These are phyloP conservation scores for maize (Zea mays) DNA, from an alignment of 176 grass and related monocot genomes.

Conservation along the genomic window Zm-B73-REFERENCE-NAM-5.0 NC_050102.1:74463501-74464000, in stretches of 20 bases:
- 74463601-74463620: slow-evolving; percentile 88
- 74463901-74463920: slow-evolving; percentile 98
- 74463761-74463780: slow-evolving; percentile 84
- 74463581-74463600: slow-evolving; percentile 94
- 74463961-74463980: slow-evolving; percentile 90
- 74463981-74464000: slow-evolving; percentile 89
- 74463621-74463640: slow-evolving; percentile 91
- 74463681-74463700: slow-evolving; percentile 82
- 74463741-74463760: slow-evolving; percentile 63
- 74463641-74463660: slow-evolving; percentile 86
- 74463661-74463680: slow-evolving; percentile 99
- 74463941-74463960: slow-evolving; percentile 80
- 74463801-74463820: slow-evolving; percentile 97
- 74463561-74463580: slow-evolving; percentile 77
- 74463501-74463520: slow-evolving; percentile 13
- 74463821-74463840: slow-evolving; percentile 94
- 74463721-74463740: slow-evolving; percentile 91
- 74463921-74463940: slow-evolving; percentile 78
- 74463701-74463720: slow-evolving; percentile 90
- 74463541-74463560: slow-evolving; percentile 74
- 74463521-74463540: slow-evolving; percentile 1
- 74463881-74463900: slow-evolving; percentile 91
- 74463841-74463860: slow-evolving; percentile 88
- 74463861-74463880: slow-evolving; percentile 99
- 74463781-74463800: slow-evolving; percentile 96